Conservation (phyloP, 495 filamentous ascomycete species). For the Trichoderma asperelloides region DNA sequence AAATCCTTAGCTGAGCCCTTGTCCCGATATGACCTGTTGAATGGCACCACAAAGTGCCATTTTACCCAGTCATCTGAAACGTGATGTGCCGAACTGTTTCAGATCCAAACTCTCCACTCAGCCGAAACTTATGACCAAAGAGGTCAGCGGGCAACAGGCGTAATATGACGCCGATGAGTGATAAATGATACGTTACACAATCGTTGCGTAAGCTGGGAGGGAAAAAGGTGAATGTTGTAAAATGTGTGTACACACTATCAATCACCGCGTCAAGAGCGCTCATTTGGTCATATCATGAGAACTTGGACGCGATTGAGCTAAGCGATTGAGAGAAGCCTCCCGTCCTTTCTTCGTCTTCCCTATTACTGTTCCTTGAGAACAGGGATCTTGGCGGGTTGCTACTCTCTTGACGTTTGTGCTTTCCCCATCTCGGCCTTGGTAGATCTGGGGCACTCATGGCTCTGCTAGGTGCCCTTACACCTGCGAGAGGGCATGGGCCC, state of each 20-base stretch:
- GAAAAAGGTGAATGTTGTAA: too few species aligned
- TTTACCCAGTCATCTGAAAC: background rate
- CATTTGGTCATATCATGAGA: background rate
- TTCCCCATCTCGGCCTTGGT: background rate
- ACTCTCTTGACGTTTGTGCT: background rate
- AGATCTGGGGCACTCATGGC: background rate
- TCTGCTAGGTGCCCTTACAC: background rate
- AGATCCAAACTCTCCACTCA: background rate
- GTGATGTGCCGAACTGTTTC: background rate
- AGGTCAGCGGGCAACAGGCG: background rate
- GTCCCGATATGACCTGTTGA: background rate
- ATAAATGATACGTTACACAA: background rate
- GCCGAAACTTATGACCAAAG: background rate
- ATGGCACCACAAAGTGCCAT: background rate
- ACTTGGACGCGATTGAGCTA: background rate
- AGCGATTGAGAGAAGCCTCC: background rate
- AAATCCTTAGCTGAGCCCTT: background rate
- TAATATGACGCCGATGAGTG: background rate
- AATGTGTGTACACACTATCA: too few species aligned
- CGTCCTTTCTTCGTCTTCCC: background rate
- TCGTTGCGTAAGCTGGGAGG: too few species aligned
- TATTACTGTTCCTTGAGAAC: background rate
- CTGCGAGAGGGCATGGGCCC: constrained; percentile 29
- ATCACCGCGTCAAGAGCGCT: too few species aligned
- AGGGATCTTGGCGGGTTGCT: background rate